Percentiles rank a stretch among this genome's conserved stretches.
Conservation (phyloP, 768 basidiomycete species). For the Termitomyces sp. region DNA sequence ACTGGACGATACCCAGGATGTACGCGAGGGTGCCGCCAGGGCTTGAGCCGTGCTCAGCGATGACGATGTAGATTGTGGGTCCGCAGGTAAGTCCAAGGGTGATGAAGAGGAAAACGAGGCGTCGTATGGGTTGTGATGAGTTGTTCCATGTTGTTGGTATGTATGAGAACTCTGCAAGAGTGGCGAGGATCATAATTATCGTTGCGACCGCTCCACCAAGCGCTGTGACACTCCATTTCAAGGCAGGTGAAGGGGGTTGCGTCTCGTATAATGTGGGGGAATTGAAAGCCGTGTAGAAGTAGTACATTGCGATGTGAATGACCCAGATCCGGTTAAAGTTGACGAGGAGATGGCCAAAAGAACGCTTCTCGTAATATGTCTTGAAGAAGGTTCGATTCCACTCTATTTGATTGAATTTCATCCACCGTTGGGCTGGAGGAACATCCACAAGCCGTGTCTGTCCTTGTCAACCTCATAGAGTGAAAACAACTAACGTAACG, state of each 20-base stretch:
- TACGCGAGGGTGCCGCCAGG: constrained; percentile 71
- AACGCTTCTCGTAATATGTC: constrained; percentile 97
- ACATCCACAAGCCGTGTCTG: constrained; percentile 91
- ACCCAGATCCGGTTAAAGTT: constrained; percentile 99
- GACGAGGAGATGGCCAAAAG: constrained; percentile 94
- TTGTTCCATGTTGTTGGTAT: constrained; percentile 99
- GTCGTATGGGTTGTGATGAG: constrained; percentile 91
- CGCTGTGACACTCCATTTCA: constrained; percentile 92
- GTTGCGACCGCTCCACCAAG: constrained; percentile 97
- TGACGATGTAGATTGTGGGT: constrained; percentile 92
- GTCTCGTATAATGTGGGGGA: constrained; percentile 80
- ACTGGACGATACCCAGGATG: constrained; percentile 95
- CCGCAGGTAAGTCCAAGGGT: constrained; percentile 89
- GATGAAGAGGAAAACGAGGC: constrained; percentile 84
- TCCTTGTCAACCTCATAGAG: constrained; percentile 1
- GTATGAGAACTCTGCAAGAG: constrained; percentile 92
- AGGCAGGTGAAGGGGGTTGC: constrained; percentile 59
- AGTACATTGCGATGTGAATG: constrained; percentile 91
- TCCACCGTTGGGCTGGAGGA: constrained; percentile 88
- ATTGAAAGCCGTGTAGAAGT: constrained; percentile 95
- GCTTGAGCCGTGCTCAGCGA: constrained; percentile 57
- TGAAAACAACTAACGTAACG: neutral
- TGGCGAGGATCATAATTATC: constrained; percentile 92
- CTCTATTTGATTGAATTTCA: constrained; percentile 95
- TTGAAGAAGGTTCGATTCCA: constrained; percentile 98